Conservation (phyloP, 306 rosid species). For the Bauhinia variegata region DNA sequence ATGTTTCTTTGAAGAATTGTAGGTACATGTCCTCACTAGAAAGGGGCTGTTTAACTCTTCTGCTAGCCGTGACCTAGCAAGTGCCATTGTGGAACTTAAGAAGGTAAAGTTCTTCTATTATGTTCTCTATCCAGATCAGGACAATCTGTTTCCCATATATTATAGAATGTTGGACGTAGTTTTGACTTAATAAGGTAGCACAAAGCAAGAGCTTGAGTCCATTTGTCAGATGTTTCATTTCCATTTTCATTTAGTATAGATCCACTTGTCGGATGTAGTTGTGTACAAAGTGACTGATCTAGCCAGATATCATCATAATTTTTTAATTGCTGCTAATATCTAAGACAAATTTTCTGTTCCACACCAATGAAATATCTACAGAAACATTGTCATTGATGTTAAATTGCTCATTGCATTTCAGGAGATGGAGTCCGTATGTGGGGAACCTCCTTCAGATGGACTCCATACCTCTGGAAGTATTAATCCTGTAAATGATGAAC, state of each 20-base stretch:
- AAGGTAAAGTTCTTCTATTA: conserved; percentile 45
- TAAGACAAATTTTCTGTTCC: background rate
- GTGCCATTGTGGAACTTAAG: conserved; percentile 71
- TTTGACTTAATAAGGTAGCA: background rate
- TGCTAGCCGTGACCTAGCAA: conserved; percentile 52
- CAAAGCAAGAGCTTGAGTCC: conserved; percentile 1
- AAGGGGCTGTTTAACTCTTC: conserved; percentile 57
- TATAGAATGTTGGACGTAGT: background rate
- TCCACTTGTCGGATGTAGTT: background rate
- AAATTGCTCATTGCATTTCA: conserved; percentile 33
- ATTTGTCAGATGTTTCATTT: background rate
- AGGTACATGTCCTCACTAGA: conserved; percentile 51
- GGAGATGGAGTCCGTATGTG: conserved; percentile 88
- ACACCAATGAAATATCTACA: no score
- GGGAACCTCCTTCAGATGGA: conserved; percentile 56
- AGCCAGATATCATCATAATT: background rate
- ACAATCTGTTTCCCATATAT: background rate
- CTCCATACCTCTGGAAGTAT: conserved; percentile 50
- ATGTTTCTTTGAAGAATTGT: conserved; percentile 71
- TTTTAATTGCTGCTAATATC: conserved; percentile 18
- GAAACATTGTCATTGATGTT: background rate
- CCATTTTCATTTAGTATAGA: background rate
- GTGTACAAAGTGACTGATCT: conserved; percentile 11
- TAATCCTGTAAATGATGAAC: conserved; percentile 36
- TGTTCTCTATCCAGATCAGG: conserved; percentile 1